Evolutionary conservation across 164 flowering plant genomes (phyloP).

Genomic region (Pachysandra terminalis): DNA sequence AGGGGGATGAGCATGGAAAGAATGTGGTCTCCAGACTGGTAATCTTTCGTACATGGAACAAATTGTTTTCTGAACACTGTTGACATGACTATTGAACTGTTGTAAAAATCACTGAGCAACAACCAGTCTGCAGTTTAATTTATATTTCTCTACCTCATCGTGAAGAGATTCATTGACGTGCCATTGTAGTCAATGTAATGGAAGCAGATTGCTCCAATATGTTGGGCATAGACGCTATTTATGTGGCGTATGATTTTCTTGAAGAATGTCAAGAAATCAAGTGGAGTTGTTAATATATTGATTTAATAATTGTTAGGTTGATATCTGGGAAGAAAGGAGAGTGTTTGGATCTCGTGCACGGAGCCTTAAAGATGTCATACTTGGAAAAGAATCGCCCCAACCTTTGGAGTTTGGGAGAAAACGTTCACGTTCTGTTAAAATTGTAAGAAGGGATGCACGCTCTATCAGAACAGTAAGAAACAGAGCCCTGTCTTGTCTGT

Average conservation of each 20-base stretch:
- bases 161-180: not conserved
- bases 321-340: conserved; percentile 92
- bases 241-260: not conserved
- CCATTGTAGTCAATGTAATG: not conserved
- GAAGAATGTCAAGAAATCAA: not conserved
- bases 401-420: conserved; percentile 75
- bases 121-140: not conserved
- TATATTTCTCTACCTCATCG: too few species aligned
- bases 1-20: conserved; percentile 82
- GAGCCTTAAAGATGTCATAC: conserved; percentile 74
- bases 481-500: not conserved
- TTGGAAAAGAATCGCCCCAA: conserved; percentile 65
- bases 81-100: not conserved
- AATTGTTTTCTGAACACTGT: not conserved
- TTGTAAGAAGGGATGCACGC: conserved; percentile 74
- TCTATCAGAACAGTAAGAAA: conserved; percentile 76
- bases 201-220: not conserved
- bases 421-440: conserved; percentile 72
- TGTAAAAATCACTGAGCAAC: too few species aligned
- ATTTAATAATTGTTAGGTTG: conserved; percentile 40
- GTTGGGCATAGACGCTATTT: not conserved
- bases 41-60: conserved; percentile 8
- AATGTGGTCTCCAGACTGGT: conserved; percentile 83
- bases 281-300: too few species aligned
- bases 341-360: conserved; percentile 81